Evolutionary conservation across 2,329 filamentous ascomycete species (phyloP).

Genomic region (Verticillium dahliae): DNA sequence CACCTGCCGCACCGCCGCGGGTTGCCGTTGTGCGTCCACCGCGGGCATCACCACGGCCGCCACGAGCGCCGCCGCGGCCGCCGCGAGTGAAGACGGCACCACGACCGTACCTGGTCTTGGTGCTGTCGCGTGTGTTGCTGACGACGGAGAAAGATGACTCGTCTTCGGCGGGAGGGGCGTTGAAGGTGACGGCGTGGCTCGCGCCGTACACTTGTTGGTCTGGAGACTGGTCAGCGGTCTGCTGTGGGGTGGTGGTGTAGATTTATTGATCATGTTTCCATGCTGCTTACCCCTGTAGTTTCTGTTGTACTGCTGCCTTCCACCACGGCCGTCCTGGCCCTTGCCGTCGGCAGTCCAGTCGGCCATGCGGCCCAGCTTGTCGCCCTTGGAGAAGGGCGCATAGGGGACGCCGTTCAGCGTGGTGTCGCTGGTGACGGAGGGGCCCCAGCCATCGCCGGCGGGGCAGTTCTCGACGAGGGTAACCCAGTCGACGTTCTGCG

Average conservation of each 20-base stretch:
- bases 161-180: slow-evolving; percentile 86
- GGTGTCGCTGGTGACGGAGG: slow-evolving; percentile 72
- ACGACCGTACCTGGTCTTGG: slow-evolving; percentile 81
- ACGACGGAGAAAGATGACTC: slow-evolving; percentile 97
- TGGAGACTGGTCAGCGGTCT: slow-evolving; percentile 25
- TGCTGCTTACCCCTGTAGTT: slow-evolving; percentile 73
- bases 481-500: slow-evolving; percentile 49
- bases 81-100: slow-evolving; percentile 80
- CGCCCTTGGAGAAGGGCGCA: slow-evolving; percentile 95
- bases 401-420: slow-evolving; percentile 94
- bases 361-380: slow-evolving; percentile 98
- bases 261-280: not conserved
- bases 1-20: slow-evolving; percentile 53
- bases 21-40: slow-evolving; percentile 55
- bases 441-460: slow-evolving; percentile 80
- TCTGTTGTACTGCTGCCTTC: slow-evolving; percentile 82
- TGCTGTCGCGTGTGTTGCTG: slow-evolving; percentile 83
- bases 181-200: slow-evolving; percentile 79
- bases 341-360: slow-evolving; percentile 95
- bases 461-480: slow-evolving; percentile 67
- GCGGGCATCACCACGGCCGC: slow-evolving; percentile 57
- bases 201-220: slow-evolving; percentile 97
- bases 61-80: slow-evolving; percentile 70
- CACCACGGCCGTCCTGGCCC: slow-evolving; percentile 67
- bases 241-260: not conserved